phyloP scores from a whole-genome alignment of 805 yeast genomes.

The Pichia manshurica region DNA sequence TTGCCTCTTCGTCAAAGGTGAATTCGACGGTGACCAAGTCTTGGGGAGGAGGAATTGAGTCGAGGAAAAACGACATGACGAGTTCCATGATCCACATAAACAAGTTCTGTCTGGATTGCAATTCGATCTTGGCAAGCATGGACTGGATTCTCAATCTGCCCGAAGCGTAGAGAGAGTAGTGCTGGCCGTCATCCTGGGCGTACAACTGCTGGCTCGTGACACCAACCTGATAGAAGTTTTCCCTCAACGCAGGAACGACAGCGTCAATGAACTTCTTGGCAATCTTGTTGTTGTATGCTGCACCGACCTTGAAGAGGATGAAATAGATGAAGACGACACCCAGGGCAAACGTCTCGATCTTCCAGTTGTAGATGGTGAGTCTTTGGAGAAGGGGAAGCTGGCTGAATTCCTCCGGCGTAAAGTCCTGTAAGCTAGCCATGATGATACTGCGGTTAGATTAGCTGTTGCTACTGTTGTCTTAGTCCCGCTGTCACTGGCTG shows the following conservation, averaged over 20 bases:
- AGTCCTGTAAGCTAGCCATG: constrained; percentile 1
- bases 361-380: constrained; percentile 64
- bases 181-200: constrained; percentile 58
- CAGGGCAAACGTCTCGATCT: constrained; percentile 56
- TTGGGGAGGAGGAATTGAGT: constrained; percentile 47
- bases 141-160: constrained; percentile 77
- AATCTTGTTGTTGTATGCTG: constrained; percentile 45
- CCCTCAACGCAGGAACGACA: constrained; percentile 46
- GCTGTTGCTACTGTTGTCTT: too few relatives aligned
- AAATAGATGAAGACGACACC: constrained; percentile 46
- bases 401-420: constrained; percentile 45
- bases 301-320: constrained; percentile 53
- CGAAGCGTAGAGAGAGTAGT: constrained; percentile 69
- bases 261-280: constrained; percentile 47
- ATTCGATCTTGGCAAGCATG: constrained; percentile 52
- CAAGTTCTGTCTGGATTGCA: constrained; percentile 77
- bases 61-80: constrained; percentile 51
- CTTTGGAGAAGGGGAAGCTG: constrained; percentile 57
- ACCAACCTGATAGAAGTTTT: constrained; percentile 79
- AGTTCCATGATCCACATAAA: constrained; percentile 62
- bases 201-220: constrained; percentile 39
- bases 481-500: too few relatives aligned
- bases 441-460: too few relatives aligned
- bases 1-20: constrained; percentile 40
- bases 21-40: constrained; percentile 61